phyloP scores from a whole-genome alignment of 345 rosid species.

The Eucalyptus globulus region DNA sequence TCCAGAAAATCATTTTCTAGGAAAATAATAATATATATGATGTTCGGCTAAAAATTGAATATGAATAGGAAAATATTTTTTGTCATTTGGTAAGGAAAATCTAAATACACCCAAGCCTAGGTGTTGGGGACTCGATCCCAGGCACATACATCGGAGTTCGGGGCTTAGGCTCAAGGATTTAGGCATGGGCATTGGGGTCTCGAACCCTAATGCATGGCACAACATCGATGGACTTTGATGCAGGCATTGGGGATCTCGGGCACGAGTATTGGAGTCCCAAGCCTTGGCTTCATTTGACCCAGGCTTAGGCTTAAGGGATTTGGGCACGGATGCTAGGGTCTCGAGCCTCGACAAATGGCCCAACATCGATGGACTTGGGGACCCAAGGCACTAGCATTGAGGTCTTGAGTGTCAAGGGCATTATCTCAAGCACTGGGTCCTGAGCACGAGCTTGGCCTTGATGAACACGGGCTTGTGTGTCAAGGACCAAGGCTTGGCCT shows the following conservation, averaged over 20 bases:
- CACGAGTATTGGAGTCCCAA: fast-evolving
- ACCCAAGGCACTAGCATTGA: too few species aligned
- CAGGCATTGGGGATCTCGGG: fast-evolving
- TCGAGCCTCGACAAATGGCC: too few species aligned
- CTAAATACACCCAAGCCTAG: background rate
- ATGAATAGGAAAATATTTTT: too few species aligned
- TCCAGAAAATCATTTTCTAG: too few species aligned
- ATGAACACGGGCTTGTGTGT: background rate
- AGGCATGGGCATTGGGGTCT: background rate
- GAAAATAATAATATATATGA: too few species aligned
- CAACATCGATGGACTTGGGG: too few species aligned
- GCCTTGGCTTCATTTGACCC: too few species aligned
- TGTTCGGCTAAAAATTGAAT: too few species aligned
- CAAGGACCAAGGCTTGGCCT: background rate
- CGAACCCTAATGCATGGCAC: background rate
- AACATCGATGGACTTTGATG: background rate
- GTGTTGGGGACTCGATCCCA: background rate
- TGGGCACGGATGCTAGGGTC: background rate
- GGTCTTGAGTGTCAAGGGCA: too few species aligned
- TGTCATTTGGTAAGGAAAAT: background rate
- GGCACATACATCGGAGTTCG: fast-evolving
- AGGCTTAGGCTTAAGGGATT: too few species aligned
- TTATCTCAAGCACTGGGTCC: background rate
- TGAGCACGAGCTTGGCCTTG: background rate
- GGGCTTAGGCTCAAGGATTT: background rate